Percentiles rank a stretch among this genome's conserved stretches.
Evolutionary conservation across 2,329 filamentous ascomycete species (phyloP).

Genomic region (Amphichorda felina): DNA sequence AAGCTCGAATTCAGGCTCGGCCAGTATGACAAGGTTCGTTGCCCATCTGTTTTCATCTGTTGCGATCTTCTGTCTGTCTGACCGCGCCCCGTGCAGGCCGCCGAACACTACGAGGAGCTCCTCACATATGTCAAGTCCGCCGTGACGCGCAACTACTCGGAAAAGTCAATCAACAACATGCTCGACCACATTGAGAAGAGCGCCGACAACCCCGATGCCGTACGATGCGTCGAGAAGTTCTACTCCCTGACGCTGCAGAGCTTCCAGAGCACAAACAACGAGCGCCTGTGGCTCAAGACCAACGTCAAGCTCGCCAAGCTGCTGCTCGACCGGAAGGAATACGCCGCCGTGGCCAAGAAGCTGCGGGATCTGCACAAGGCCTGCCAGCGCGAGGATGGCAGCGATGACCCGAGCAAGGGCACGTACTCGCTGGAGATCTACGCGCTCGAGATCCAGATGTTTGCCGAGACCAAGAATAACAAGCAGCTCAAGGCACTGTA

Average conservation of each 20-base stretch:
- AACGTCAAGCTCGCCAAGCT: slow-evolving; percentile 94
- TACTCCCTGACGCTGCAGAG: slow-evolving; percentile 88
- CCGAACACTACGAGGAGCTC: slow-evolving; percentile 86
- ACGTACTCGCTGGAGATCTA: slow-evolving; percentile 95
- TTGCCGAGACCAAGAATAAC: slow-evolving; percentile 92
- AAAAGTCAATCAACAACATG: slow-evolving; percentile 99
- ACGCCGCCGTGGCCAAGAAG: slow-evolving; percentile 67
- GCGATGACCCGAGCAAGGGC: slow-evolving; percentile 86
- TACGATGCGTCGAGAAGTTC: slow-evolving; percentile 83
- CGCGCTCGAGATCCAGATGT: slow-evolving; percentile 97
- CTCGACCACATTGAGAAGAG: slow-evolving; percentile 94
- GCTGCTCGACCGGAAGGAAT: slow-evolving; percentile 85
- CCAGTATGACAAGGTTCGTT: slow-evolving; percentile 67
- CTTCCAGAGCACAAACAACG: slow-evolving; percentile 96
- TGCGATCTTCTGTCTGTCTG: neutral
- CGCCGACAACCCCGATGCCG: slow-evolving; percentile 54
- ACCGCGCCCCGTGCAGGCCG: slow-evolving; percentile 53
- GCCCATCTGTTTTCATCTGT: neutral
- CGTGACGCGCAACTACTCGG: slow-evolving; percentile 94
- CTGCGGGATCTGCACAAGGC: slow-evolving; percentile 79
- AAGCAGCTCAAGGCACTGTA: slow-evolving; percentile 92
- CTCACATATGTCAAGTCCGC: slow-evolving; percentile 95
- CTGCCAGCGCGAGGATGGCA: slow-evolving; percentile 78
- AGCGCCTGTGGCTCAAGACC: slow-evolving; percentile 93
- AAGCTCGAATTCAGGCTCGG: slow-evolving; percentile 92